Evolutionary conservation across 805 yeast genomes (phyloP).

Genomic region (Teunomyces barrocoloradensis): DNA sequence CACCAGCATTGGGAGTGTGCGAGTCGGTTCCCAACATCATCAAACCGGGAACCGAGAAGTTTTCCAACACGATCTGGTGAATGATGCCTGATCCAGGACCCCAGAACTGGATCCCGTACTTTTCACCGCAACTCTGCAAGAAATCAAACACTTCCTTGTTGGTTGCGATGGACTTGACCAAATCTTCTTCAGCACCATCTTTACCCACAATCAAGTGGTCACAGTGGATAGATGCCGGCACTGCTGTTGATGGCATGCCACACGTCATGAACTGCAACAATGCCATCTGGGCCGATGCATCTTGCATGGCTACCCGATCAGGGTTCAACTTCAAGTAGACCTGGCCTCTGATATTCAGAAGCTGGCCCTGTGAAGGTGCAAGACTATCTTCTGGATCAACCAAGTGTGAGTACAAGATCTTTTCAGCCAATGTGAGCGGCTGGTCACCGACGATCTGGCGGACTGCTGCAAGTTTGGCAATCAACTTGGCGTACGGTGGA

Average conservation of each 20-base stretch:
- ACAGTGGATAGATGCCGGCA: slow-evolving; percentile 96
- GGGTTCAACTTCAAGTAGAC: slow-evolving; percentile 91
- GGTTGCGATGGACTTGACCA: slow-evolving; percentile 73
- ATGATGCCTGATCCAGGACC: slow-evolving; percentile 99
- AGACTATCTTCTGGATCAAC: slow-evolving; percentile 84
- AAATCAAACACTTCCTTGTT: slow-evolving; percentile 96
- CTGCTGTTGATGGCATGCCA: slow-evolving; percentile 80
- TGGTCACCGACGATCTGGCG: slow-evolving; percentile 59
- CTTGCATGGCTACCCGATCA: slow-evolving; percentile 99
- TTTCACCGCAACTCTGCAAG: slow-evolving; percentile 86
- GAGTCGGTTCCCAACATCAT: slow-evolving; percentile 98
- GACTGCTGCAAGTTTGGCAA: slow-evolving; percentile 61
- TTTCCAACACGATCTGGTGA: slow-evolving; percentile 96
- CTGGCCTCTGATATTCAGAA: slow-evolving; percentile 70
- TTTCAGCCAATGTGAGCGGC: slow-evolving; percentile 93
- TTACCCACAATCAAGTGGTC: slow-evolving; percentile 98
- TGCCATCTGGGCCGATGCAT: slow-evolving; percentile 99
- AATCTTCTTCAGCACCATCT: slow-evolving; percentile 84
- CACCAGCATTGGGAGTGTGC: slow-evolving; percentile 99
- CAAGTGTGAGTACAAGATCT: slow-evolving; percentile 88
- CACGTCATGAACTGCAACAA: slow-evolving; percentile 97
- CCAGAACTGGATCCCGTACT: slow-evolving; percentile 98
- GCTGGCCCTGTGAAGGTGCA: slow-evolving; percentile 44
- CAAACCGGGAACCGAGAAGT: slow-evolving; percentile 94
- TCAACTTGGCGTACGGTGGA: slow-evolving; percentile 83